These are phyloP conservation scores for Pichia sp. DNA, from an alignment of 1,139 yeast genomes.

Conservation along the genomic window DNA sequence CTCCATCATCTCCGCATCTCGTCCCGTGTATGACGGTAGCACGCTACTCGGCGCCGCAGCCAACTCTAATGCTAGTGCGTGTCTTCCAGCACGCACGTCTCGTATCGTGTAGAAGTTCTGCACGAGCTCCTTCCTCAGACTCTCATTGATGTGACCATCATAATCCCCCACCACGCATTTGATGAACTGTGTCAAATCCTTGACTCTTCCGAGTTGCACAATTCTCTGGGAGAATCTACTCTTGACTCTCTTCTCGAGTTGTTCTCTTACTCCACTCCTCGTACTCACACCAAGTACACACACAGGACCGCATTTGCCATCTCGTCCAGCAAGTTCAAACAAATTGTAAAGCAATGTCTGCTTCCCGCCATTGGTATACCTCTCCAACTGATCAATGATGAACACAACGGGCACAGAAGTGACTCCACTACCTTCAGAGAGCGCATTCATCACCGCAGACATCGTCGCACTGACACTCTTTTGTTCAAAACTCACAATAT, in stretches of 20 bases:
- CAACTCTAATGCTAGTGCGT: too few species aligned
- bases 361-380: constrained; percentile 61
- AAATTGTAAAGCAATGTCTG: constrained; percentile 83
- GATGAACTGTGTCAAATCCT: too few species aligned
- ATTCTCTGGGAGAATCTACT: too few species aligned
- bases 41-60: too few species aligned
- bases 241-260: constrained; percentile 83
- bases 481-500: constrained; percentile 31
- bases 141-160: too few species aligned
- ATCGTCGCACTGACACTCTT: constrained; percentile 48
- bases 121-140: constrained; percentile 32
- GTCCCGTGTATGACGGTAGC: too few species aligned
- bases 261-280: constrained; percentile 67
- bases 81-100: constrained; percentile 50
- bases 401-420: constrained; percentile 61
- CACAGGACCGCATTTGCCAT: constrained; percentile 34
- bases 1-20: too few species aligned
- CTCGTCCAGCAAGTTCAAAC: constrained; percentile 41
- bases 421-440: too few species aligned
- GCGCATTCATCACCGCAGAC: constrained; percentile 39
- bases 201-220: too few species aligned
- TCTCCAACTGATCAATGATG: constrained; percentile 79
- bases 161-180: too few species aligned
- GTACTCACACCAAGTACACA: constrained; percentile 79
- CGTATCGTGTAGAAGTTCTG: constrained; percentile 53